Conservation (phyloP, 2,329 filamentous ascomycete genomes). For the Zymoseptoria tritici region DNA sequence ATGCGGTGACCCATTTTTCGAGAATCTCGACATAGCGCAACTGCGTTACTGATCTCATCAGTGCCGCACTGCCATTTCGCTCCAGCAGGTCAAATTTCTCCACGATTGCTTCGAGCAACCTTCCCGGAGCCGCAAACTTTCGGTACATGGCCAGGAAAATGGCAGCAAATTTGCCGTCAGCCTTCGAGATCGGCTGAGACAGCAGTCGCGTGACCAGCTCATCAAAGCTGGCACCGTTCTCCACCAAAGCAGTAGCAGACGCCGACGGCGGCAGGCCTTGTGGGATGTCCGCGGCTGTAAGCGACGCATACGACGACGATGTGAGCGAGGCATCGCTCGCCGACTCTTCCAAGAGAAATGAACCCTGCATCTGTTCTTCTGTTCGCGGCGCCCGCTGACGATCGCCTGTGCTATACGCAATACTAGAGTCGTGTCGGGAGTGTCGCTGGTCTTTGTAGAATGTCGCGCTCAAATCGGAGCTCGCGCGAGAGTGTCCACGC, state of each 20-base stretch:
- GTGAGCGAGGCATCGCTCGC: conserved; percentile 51
- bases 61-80: conserved; percentile 58
- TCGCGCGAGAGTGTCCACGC: conserved; percentile 40
- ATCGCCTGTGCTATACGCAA: conserved; percentile 22
- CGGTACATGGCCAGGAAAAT: conserved; percentile 90
- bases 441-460: conserved; percentile 22
- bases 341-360: conserved; percentile 63
- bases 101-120: conserved; percentile 71
- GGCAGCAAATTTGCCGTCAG: conserved; percentile 80
- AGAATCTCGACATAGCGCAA: conserved; percentile 76
- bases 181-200: conserved; percentile 70
- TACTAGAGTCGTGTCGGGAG: conserved; percentile 28
- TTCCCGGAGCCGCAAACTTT: conserved; percentile 77
- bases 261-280: conserved; percentile 13
- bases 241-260: conserved; percentile 32
- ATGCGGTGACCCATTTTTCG: conserved; percentile 80
- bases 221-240: conserved; percentile 50
- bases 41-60: conserved; percentile 73
- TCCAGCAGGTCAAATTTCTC: conserved; percentile 65
- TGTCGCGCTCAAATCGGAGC: conserved; percentile 38
- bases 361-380: conserved; percentile 43
- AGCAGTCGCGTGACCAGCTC: conserved; percentile 74
- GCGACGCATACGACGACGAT: conserved; percentile 54
- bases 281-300: conserved; percentile 54
- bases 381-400: conserved; percentile 30